phyloP scores from a whole-genome alignment of 176 grass and related monocot species.

The maize (Zea mays) region Zm-B73-REFERENCE-NAM-5.0 NC_050105.1:92311001-92311500 shows the following conservation, averaged over 20 bases:
- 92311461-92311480: constrained; percentile 23
- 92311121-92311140: constrained; percentile 14
- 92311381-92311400: constrained; percentile 89
- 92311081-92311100: too few species aligned
- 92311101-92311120: too few species aligned
- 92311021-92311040: too few species aligned
- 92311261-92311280: constrained; percentile 75
- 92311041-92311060: too few species aligned
- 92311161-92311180: constrained; percentile 2
- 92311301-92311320: neutral
- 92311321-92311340: constrained; percentile 7
- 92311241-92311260: constrained; percentile 81
- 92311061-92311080: too few species aligned
- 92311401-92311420: constrained; percentile 78
- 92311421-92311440: constrained; percentile 91
- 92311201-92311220: constrained; percentile 78
- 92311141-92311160: neutral
- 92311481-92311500: neutral
- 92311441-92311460: constrained; percentile 79
- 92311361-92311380: constrained; percentile 65
- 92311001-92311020: too few species aligned
- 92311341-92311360: neutral
- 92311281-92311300: constrained; percentile 25
- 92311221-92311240: constrained; percentile 97
- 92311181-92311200: constrained; percentile 28